These are phyloP conservation scores for Trichoderma oligosporum DNA, from an alignment of 2,329 filamentous ascomycete genomes.

Conservation along the genomic window DNA sequence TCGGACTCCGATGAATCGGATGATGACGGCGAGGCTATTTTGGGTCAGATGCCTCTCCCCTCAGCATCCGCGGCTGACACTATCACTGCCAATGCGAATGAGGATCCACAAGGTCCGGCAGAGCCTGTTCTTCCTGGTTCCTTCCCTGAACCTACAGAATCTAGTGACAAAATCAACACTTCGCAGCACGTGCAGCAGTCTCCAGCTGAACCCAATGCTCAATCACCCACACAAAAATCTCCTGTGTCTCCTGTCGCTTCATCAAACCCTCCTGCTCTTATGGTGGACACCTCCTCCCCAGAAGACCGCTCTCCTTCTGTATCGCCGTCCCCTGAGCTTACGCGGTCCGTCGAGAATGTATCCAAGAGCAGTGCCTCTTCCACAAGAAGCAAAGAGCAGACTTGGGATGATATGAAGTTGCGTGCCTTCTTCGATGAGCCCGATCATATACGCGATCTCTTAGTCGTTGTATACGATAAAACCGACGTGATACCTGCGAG, in stretches of 20 bases:
- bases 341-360: slow-evolving; percentile 43
- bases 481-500: slow-evolving; percentile 74
- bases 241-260: slow-evolving; percentile 31
- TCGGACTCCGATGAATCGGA: slow-evolving; percentile 66
- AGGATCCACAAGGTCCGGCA: slow-evolving; percentile 23
- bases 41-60: slow-evolving; percentile 27
- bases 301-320: slow-evolving; percentile 62
- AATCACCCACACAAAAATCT: neutral
- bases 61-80: slow-evolving; percentile 19
- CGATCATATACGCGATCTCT: slow-evolving; percentile 81
- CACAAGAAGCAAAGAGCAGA: slow-evolving; percentile 39
- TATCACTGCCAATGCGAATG: slow-evolving; percentile 23
- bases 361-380: slow-evolving; percentile 36
- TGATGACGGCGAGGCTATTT: slow-evolving; percentile 41
- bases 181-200: slow-evolving; percentile 22
- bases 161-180: slow-evolving; percentile 33
- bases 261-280: slow-evolving; percentile 60
- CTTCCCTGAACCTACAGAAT: slow-evolving; percentile 39
- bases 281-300: slow-evolving; percentile 67
- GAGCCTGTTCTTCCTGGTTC: slow-evolving; percentile 39
- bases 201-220: slow-evolving; percentile 25
- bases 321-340: slow-evolving; percentile 61
- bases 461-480: slow-evolving; percentile 91
- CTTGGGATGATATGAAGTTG: slow-evolving; percentile 84
- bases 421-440: slow-evolving; percentile 88